Evolutionary conservation across 1,284 basidiomycete genomes (phyloP), one percentile per base, ranked within the genome.

Genomic region (Schizopora paradoxa): DNA sequence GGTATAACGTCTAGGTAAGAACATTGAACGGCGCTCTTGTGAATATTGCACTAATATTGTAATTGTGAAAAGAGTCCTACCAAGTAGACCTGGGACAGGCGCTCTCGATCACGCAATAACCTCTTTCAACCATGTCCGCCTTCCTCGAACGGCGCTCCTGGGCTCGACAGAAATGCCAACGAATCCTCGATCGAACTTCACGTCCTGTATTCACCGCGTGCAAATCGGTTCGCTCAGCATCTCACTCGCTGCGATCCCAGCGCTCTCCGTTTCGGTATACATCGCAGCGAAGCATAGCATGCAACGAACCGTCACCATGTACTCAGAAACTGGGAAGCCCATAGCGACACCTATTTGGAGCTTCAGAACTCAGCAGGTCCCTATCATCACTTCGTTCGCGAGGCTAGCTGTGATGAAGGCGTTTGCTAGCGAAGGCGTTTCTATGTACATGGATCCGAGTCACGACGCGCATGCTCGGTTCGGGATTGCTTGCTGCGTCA

Each of bases 311-410:
- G 64, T 73, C 25, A 56, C 37, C 4, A 56, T 52, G 41, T n/a
- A n/a, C n/a, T n/a, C n/a, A n/a, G 25, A 53, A 4, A 48, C 39
- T 4, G 56, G 57, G 1, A 43, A 50, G 3, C 56, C 43, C 22
- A 44, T 42, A 5, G 67, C 73, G 0, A n/a, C n/a, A n/a, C 67
- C 73, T 0, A 68, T 77, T 47, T 62, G 74, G 19, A 55, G 56
- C 4, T 74, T 74, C 61, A 59, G 65, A 11, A 76, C 74, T 0
- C 74, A 76, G 51, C 65, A 74, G 36, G 58, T 61, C 6, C 73
- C 74, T 1, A 63, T 74, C 23, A 49, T 73, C 10, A 61, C 60
- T 5, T 66, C 66, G 1, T 36, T 70, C 0, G 63, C 72, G 3
- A 68, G 71, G 50, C 48, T 62, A 1, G 66, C 63, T 41, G 70